Percentiles rank a stretch among this genome's conserved stretches.
Conservation (phyloP, 306 rosid genomes). For the Calophaca sinica region DNA sequence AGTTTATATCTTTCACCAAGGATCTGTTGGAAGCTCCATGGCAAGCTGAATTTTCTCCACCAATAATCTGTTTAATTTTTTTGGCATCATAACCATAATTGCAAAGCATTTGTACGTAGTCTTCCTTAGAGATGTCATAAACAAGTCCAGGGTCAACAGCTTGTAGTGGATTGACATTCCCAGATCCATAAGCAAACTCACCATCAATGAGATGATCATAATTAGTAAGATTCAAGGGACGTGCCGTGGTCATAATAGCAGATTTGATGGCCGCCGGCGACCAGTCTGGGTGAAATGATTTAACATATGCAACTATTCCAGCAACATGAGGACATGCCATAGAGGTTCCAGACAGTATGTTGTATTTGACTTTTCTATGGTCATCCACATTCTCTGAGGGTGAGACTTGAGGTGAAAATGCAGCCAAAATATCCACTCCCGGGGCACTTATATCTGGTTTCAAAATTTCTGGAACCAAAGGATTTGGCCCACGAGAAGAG, state of each 20-base stretch:
- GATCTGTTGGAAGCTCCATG: not conserved
- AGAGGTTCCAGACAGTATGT: not conserved
- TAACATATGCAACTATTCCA: conserved; percentile 18
- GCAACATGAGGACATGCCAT: conserved; percentile 35
- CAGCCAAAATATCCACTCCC: conserved; percentile 19
- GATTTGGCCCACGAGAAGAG: conserved; percentile 26
- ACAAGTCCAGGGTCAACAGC: conserved; percentile 25
- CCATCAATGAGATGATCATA: not conserved
- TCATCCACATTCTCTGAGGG: not conserved
- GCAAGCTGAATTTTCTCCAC: not conserved
- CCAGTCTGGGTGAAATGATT: conserved; percentile 22
- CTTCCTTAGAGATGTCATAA: conserved; percentile 19
- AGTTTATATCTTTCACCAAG: not conserved
- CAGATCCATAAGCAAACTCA: conserved; percentile 30
- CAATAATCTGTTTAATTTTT: not conserved
- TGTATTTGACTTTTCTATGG: not conserved
- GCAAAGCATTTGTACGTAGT: conserved; percentile 27
- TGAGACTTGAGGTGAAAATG: not conserved
- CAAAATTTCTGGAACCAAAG: not conserved
- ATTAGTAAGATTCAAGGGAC: not conserved
- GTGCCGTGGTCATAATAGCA: not conserved
- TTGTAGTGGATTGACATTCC: not conserved
- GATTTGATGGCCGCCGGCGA: conserved; percentile 1
- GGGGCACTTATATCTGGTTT: conserved; percentile 37
- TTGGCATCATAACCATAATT: conserved; percentile 13